Evolutionary conservation across 176 grass and related monocot species (phyloP), one percentile per base, ranked within the genome.

Genomic region (Avena sativa): DNA sequence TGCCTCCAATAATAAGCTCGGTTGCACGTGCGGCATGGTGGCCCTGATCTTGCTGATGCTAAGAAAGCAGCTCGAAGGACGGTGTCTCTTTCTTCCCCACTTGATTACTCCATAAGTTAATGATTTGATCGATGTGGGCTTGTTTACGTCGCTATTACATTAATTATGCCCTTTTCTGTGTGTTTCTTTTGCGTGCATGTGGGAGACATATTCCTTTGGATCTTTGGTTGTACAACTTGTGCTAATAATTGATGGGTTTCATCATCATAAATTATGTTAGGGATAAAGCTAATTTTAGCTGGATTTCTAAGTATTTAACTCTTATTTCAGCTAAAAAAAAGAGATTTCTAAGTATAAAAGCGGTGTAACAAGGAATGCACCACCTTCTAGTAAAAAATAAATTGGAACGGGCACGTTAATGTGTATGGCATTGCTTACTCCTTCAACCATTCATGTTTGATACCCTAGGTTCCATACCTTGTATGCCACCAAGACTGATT

Each of bases 11-110:
- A 36, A 81, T 87, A 48, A 74, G 64, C 47, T 68, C 7, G 55
- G 23, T 17, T 17, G 85, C 85, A 90, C 89, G 85, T 90, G 85
- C 85, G 67, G 66, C 57, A 60, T 16, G 85, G 74, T 74, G 80
- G 80, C 32, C 79, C 38, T 60, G 52, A 3, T 13, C 81, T 34
- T 58, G 47, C 8, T 13, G 28, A 30, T 30, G 46, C 71, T 43
- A n/a, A n/a, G 60, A 76, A 82, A 78, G 20, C 71, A 19, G 3
- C 47, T 26, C 14, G 7, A 44, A 15, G 10, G 26, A 32, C 9
- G 59, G 66, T 36, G 32, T n/a, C 20, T 30, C 72, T 71, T 71
- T 30, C 72, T 71, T 71, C n/a, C 50, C n/a, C 50, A 8, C 10
- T 87, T 66, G 59, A 79, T n/a, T 63, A 86, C 52, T 53, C 26